Evolutionary conservation across 169 alveolate genomes (phyloP).

Genomic region (Eimeria necatrix): DNA sequence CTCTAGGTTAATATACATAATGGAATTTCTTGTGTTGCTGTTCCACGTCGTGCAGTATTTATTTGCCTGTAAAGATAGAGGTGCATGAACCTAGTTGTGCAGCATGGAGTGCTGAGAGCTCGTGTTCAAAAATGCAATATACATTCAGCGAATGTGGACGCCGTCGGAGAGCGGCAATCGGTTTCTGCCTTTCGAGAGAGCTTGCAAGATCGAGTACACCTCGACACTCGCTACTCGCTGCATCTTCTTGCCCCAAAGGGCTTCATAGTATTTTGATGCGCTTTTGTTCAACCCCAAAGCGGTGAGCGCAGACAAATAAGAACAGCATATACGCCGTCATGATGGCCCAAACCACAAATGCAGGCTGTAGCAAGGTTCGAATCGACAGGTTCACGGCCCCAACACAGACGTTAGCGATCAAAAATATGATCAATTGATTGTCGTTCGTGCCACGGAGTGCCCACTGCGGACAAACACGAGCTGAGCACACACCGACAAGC

Average conservation of each 20-base stretch:
- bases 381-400: slow-evolving; percentile 52
- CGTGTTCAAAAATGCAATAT: background rate
- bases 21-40: too few species aligned
- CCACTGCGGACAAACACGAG: slow-evolving; percentile 58
- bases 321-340: slow-evolving; percentile 53
- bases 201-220: background rate
- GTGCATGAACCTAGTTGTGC: too few species aligned
- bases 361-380: slow-evolving; percentile 63
- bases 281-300: slow-evolving; percentile 2
- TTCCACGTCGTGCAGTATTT: too few species aligned
- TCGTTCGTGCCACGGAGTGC: slow-evolving; percentile 54
- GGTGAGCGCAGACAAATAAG: slow-evolving; percentile 36
- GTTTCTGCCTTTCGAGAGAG: background rate
- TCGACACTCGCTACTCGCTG: background rate
- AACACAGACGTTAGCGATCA: slow-evolving; percentile 53
- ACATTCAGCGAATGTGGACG: background rate
- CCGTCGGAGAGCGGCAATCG: slow-evolving; percentile 10
- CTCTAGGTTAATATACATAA: too few species aligned
- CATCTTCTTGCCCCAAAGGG: background rate
- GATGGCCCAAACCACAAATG: slow-evolving; percentile 25
- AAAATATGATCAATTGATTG: slow-evolving; percentile 62
- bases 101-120: too few species aligned
- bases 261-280: slow-evolving; percentile 34
- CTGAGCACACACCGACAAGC: slow-evolving; percentile 39
- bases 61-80: too few species aligned